Evolutionary conservation across 2,329 filamentous ascomycete genomes (phyloP).

Genomic region (Zymoseptoria brevis): DNA sequence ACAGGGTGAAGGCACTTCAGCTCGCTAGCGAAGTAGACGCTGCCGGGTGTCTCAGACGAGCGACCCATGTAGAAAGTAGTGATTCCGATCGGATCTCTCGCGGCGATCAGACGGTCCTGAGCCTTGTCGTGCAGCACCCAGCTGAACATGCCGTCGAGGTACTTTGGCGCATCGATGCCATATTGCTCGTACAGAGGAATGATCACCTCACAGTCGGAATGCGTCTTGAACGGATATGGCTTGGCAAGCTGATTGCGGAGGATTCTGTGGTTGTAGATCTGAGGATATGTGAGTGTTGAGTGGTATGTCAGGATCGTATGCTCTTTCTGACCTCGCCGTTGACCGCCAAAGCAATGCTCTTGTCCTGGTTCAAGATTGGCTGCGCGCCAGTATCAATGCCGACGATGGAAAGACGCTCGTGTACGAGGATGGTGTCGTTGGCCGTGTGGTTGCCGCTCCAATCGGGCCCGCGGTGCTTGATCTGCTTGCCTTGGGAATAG

Average conservation of each 20-base stretch:
- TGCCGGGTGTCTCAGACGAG: conserved; percentile 67
- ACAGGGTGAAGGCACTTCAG: conserved; percentile 87
- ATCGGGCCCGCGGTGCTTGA: conserved; percentile 94
- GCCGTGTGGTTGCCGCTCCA: conserved; percentile 86
- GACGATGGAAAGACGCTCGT: conserved; percentile 96
- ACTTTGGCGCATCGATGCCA: conserved; percentile 83
- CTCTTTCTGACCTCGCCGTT: conserved; percentile 80
- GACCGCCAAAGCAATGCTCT: conserved; percentile 82
- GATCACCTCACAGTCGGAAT: conserved; percentile 97
- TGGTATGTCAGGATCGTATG: not conserved
- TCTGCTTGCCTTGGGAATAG: conserved; percentile 61
- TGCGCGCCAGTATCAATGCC: conserved; percentile 95
- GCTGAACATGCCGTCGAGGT: conserved; percentile 98
- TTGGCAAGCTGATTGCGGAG: conserved; percentile 78
- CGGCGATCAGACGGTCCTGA: conserved; percentile 84
- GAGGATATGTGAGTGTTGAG: not conserved
- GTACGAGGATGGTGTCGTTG: conserved; percentile 92
- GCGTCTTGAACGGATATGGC: conserved; percentile 94
- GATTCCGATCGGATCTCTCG: conserved; percentile 92
- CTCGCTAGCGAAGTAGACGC: conserved; percentile 95
- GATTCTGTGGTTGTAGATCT: conserved; percentile 84
- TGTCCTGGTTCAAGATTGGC: conserved; percentile 86
- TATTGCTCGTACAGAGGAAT: conserved; percentile 93
- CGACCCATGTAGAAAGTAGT: conserved; percentile 96
- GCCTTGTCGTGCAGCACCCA: conserved; percentile 97